Conservation (phyloP, 1,139 yeast species). For the Candida sp. region DNA sequence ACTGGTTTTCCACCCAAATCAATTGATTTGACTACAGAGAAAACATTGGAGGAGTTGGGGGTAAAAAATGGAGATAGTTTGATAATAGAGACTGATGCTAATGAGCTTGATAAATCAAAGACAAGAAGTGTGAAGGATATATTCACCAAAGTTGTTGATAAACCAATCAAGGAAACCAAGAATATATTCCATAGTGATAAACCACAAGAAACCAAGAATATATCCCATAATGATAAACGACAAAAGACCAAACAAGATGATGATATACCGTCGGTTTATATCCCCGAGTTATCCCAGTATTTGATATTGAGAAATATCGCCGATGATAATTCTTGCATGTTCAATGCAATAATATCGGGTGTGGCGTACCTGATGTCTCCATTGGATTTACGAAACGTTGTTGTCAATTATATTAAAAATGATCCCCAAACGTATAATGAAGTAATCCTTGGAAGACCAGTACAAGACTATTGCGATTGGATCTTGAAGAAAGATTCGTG, state of each 20-base stretch:
- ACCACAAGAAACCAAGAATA: constrained; percentile 2
- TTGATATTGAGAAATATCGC: constrained; percentile 60
- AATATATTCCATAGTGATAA: constrained; percentile 2
- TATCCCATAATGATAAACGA: neutral
- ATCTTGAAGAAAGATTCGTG: constrained; percentile 59
- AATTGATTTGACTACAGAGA: constrained; percentile 23
- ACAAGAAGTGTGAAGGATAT: neutral
- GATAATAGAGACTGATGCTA: constrained; percentile 21
- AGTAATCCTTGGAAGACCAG: constrained; percentile 55
- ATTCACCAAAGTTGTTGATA: neutral
- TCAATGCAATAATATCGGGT: constrained; percentile 60
- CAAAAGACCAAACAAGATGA: constrained; percentile 5
- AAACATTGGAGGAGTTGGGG: constrained; percentile 34
- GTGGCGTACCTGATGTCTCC: constrained; percentile 26
- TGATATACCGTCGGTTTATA: constrained; percentile 26
- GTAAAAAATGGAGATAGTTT: constrained; percentile 60
- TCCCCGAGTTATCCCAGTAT: constrained; percentile 18
- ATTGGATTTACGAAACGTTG: constrained; percentile 43
- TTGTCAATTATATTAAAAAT: constrained; percentile 39
- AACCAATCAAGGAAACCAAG: neutral
- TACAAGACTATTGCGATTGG: constrained; percentile 57
- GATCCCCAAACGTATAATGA: constrained; percentile 50
- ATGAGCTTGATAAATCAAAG: neutral
- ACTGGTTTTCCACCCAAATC: constrained; percentile 62
- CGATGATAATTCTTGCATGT: constrained; percentile 80